These are phyloP conservation scores for Pisolithus microcarpus DNA, from an alignment of 768 basidiomycete species.

Conservation along the genomic window DNA sequence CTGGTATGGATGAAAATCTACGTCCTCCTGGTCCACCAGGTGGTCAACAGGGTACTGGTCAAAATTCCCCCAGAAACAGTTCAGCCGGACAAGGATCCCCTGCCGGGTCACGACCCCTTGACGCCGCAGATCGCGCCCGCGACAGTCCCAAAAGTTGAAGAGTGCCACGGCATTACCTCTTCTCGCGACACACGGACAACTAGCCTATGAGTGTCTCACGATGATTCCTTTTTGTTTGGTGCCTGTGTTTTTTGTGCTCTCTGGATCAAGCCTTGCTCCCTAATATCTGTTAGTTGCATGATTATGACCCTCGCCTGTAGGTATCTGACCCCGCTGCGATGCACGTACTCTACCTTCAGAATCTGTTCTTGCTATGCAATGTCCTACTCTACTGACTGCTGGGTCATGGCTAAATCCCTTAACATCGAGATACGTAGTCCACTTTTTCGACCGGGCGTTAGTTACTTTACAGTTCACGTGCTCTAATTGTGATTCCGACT, in stretches of 20 bases:
- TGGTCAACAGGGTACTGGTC: conserved; percentile 22
- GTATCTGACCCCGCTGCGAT: too few relatives aligned
- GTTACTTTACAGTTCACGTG: not conserved
- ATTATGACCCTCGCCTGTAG: too few relatives aligned
- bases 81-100: conserved; percentile 54
- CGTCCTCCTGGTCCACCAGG: conserved; percentile 23
- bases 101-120: conserved; percentile 28
- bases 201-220: conserved; percentile 2
- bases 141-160: conserved; percentile 22
- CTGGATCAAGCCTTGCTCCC: too few relatives aligned
- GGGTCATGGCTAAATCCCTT: too few relatives aligned
- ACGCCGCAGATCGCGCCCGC: conserved; percentile 19
- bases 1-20: conserved; percentile 19
- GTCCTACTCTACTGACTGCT: too few relatives aligned
- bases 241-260: conserved; percentile 9
- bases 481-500: not conserved
- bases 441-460: too few relatives aligned
- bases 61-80: conserved; percentile 39
- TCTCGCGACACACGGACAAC: conserved; percentile 1
- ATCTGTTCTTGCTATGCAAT: too few relatives aligned
- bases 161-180: not conserved
- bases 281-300: too few relatives aligned
- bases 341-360: too few relatives aligned
- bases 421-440: too few relatives aligned
- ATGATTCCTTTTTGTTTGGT: conserved; percentile 4